Percentiles rank a stretch among this genome's conserved stretches.
These are phyloP conservation scores for Phytophthora pini DNA, from an alignment of 352 stramenopile genomes.

Conservation along the genomic window DNA sequence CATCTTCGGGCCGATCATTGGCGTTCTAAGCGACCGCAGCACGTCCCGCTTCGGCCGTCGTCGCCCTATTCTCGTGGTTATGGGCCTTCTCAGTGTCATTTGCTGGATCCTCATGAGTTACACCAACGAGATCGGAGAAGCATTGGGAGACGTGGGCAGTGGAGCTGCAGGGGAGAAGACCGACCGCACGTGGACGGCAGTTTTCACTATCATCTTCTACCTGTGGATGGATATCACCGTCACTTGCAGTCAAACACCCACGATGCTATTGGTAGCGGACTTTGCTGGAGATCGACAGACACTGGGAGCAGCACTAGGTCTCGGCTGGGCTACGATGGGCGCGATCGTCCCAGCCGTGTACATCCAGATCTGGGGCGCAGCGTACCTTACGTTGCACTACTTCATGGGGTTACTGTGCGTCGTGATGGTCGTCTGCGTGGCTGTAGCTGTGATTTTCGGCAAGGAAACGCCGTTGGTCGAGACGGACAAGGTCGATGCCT, in stretches of 20 bases:
- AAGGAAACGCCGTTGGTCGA: constrained; percentile 45
- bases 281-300: constrained; percentile 53
- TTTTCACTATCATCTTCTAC: constrained; percentile 49
- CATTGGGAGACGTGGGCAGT: constrained; percentile 26
- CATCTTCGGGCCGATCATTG: constrained; percentile 46
- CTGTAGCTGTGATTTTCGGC: constrained; percentile 36
- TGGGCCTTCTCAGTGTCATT: constrained; percentile 35
- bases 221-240: constrained; percentile 59
- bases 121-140: constrained; percentile 36
- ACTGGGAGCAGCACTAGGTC: constrained; percentile 33
- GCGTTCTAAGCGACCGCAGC: constrained; percentile 47
- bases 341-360: constrained; percentile 44
- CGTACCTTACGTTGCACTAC: constrained; percentile 41
- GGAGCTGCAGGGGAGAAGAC: constrained; percentile 28
- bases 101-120: constrained; percentile 50
- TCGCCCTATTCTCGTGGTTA: constrained; percentile 41
- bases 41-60: constrained; percentile 46
- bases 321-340: constrained; percentile 36
- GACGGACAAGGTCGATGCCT: constrained; percentile 6
- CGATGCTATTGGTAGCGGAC: constrained; percentile 44
- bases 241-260: constrained; percentile 43
- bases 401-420: constrained; percentile 50
- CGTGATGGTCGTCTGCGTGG: constrained; percentile 38
- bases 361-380: constrained; percentile 46
- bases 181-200: constrained; percentile 35